Evolutionary conservation across 2,329 filamentous ascomycete genomes (phyloP).

Genomic region (Tolypocladium inflatum): DNA sequence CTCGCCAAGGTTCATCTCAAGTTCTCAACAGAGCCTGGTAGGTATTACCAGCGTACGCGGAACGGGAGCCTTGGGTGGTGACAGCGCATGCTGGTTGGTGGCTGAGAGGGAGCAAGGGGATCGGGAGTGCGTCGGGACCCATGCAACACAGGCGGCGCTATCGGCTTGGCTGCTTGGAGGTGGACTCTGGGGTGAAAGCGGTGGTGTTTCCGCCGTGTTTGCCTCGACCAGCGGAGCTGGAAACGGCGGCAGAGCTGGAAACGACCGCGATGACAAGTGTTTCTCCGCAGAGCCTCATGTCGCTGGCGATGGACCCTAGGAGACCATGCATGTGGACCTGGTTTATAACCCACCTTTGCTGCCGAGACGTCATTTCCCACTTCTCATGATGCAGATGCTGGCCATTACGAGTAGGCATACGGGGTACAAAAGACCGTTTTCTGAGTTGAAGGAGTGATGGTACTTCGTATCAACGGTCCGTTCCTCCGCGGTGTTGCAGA

Average conservation of each 20-base stretch:
- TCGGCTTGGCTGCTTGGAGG: background rate
- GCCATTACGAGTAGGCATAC: background rate
- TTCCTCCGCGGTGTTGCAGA: too few species aligned
- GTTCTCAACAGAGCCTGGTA: too few species aligned
- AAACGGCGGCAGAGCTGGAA: background rate
- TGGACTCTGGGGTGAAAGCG: background rate
- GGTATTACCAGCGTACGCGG: too few species aligned
- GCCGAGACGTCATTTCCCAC: background rate
- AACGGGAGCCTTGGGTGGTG: too few species aligned
- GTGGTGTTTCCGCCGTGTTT: background rate
- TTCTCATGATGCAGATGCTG: background rate
- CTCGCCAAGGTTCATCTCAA: background rate
- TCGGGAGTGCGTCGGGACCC: background rate
- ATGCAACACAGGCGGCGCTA: background rate
- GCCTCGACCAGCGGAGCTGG: background rate
- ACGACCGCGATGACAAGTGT: background rate
- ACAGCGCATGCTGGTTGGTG: background rate
- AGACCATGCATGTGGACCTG: background rate
- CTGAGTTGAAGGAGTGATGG: too few species aligned
- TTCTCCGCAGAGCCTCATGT: background rate
- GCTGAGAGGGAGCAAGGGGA: background rate
- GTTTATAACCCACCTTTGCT: background rate
- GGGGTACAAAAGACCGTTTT: too few species aligned
- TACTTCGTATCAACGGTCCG: too few species aligned
- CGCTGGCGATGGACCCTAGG: background rate